Evolutionary conservation across 129 eudicot genomes (phyloP).

Genomic region (Lactuca sativa): DNA sequence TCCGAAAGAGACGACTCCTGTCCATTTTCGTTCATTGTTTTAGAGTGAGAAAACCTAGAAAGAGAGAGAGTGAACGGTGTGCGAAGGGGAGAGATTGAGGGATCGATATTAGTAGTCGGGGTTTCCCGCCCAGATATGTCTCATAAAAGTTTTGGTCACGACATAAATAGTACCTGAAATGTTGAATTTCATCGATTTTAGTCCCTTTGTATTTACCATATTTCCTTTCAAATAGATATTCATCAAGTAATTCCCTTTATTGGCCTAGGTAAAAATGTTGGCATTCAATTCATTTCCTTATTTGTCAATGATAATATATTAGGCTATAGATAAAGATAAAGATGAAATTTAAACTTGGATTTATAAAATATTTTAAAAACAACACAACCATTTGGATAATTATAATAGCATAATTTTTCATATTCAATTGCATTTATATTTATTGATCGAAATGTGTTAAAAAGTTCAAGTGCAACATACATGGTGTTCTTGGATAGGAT

Average conservation of each 20-base stretch:
- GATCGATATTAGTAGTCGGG: slow-evolving; percentile 22
- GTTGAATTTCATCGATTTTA: neutral
- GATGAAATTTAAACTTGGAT: no score
- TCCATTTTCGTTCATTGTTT: slow-evolving; percentile 30
- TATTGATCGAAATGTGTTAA: neutral
- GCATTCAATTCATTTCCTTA: neutral
- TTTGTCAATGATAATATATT: neutral
- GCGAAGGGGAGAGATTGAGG: slow-evolving; percentile 13
- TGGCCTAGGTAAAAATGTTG: neutral
- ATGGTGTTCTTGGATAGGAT: neutral
- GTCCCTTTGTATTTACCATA: neutral
- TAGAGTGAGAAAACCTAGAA: slow-evolving; percentile 24
- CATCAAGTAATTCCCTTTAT: slow-evolving; percentile 12
- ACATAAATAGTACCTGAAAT: slow-evolving; percentile 14
- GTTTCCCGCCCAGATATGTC: slow-evolving; percentile 43
- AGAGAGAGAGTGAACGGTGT: slow-evolving; percentile 21
- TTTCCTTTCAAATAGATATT: neutral
- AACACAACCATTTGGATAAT: neutral
- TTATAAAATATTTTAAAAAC: no score
- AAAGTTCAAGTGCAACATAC: neutral
- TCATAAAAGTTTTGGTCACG: neutral
- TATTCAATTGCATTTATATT: no score
- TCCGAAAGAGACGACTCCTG: slow-evolving; percentile 18
- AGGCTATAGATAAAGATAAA: neutral
- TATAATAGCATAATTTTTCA: neutral